Evolutionary conservation across 2,329 filamentous ascomycete species (phyloP), one percentile per base, ranked within the genome.

Genomic region (Aspergillus thermomutatus): DNA sequence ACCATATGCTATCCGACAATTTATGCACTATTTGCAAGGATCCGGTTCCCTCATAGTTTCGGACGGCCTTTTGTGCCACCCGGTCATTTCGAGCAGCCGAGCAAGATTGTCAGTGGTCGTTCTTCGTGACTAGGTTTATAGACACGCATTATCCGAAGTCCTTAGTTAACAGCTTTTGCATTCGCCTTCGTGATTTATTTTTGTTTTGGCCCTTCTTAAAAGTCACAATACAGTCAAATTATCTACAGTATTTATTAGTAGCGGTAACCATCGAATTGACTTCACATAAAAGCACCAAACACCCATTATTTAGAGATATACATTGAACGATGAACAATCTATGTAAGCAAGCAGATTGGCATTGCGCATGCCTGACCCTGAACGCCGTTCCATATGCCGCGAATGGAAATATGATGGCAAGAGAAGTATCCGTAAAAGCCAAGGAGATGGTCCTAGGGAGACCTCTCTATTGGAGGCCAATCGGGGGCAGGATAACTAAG

Each of bases 401-500:
- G 25, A 28, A n/a, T 49, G 21, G 21, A 45, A 11, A 25, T 6
- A 40, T 45, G n/a, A 49, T 37, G 14, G 9, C 45, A 37, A 45
- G 14, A n/a, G 6, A 21, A 34, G 28, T 26, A 14, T 28, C 7
- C 4, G 11, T 45, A n/a, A 26, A 23, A 17, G 23, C 43, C 23
- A 5, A 25, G 23, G 11, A 14, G 23, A n/a, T 2, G 26, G 27
- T 25, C 28, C 10, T 27, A 19, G n/a, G 27, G 27, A 21, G 31
- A 27, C 19, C 43, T 41, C 14, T 60, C 56, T 26, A 28, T 49
- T 8, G 64, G 66, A 14, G 64, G 64, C 69, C 65, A 72, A 26
- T 69, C 57, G 3, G 72, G 72, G 27, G 72, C 72, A 21, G 71
- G 71, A 52, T 68, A 75, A 52, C 72, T 75, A 28, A 75, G 63